phyloP scores from a whole-genome alignment of 2,329 filamentous ascomycete genomes.

The Aspergillus texensis region DNA sequence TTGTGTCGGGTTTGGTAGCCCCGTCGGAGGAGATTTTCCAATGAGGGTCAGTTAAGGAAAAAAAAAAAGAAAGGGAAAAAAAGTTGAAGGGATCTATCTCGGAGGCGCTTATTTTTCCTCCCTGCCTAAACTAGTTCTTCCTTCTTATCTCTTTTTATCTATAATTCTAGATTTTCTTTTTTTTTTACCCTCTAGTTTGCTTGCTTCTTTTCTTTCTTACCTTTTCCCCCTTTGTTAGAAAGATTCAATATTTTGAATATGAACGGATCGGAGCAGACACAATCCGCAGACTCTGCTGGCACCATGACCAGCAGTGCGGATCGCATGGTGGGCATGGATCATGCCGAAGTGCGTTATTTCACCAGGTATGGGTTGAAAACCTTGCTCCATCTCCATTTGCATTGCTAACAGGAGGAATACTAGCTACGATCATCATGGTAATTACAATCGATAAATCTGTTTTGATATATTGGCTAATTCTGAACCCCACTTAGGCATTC shows the following conservation, averaged over 20 bases:
- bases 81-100: slow-evolving; percentile 17
- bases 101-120: slow-evolving; percentile 17
- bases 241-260: slow-evolving; percentile 26
- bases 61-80: slow-evolving; percentile 35
- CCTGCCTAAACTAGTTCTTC: slow-evolving; percentile 5
- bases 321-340: slow-evolving; percentile 67
- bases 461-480: slow-evolving; percentile 22
- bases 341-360: slow-evolving; percentile 99
- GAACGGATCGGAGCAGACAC: slow-evolving; percentile 28
- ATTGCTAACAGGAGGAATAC: slow-evolving; percentile 26
- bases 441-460: slow-evolving; percentile 37
- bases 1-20: slow-evolving; percentile 7
- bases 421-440: slow-evolving; percentile 98
- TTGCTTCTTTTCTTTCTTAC: slow-evolving; percentile 1
- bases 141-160: not conserved
- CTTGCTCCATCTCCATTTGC: not conserved
- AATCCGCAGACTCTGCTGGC: slow-evolving; percentile 25
- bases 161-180: slow-evolving; percentile 5
- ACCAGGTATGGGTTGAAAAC: slow-evolving; percentile 69
- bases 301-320: slow-evolving; percentile 48
- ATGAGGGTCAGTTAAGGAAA: slow-evolving; percentile 24
- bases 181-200: slow-evolving; percentile 3
- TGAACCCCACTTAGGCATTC: slow-evolving; percentile 68
- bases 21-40: slow-evolving; percentile 30
- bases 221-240: not conserved